These are phyloP conservation scores for Multifurca ochricompacta DNA, from an alignment of 768 basidiomycete genomes.

Conservation along the genomic window DNA sequence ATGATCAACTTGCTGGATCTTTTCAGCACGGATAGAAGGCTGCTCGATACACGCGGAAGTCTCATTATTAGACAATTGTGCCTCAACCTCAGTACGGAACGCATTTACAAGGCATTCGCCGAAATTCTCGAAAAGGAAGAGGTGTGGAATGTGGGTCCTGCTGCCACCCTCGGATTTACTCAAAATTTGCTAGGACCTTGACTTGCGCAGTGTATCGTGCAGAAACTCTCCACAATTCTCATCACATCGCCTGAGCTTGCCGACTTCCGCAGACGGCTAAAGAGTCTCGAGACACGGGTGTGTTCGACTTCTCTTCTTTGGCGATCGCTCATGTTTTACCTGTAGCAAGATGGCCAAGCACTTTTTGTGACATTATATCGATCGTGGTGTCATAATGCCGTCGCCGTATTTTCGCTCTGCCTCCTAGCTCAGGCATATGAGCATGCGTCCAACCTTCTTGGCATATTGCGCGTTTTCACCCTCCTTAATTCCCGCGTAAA, in stretches of 20 bases:
- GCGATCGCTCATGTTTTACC: background rate
- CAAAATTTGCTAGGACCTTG: constrained; percentile 63
- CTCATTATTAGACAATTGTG: constrained; percentile 94
- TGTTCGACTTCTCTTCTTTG: constrained; percentile 22
- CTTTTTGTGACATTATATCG: constrained; percentile 90
- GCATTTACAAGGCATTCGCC: constrained; percentile 91
- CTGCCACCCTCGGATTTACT: background rate
- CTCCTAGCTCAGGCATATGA: constrained; percentile 97
- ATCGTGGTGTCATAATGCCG: constrained; percentile 98
- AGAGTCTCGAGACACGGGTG: constrained; percentile 89
- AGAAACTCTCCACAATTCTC: constrained; percentile 93
- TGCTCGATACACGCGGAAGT: constrained; percentile 86
- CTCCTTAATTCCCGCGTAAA: background rate
- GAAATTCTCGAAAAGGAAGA: constrained; percentile 98
- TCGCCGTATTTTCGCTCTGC: constrained; percentile 93
- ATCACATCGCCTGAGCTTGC: constrained; percentile 95
- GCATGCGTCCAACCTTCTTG: constrained; percentile 91
- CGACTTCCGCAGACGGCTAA: constrained; percentile 88
- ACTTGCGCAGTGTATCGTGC: constrained; percentile 98
- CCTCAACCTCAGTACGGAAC: constrained; percentile 87
- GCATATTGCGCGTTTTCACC: constrained; percentile 73
- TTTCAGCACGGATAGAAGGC: constrained; percentile 87
- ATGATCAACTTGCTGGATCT: constrained; percentile 93
- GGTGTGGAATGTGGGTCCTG: constrained; percentile 33
- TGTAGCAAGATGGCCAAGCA: constrained; percentile 89